These are phyloP conservation scores for Trametes sanguinea DNA, from an alignment of 768 basidiomycete genomes.

Conservation along the genomic window DNA sequence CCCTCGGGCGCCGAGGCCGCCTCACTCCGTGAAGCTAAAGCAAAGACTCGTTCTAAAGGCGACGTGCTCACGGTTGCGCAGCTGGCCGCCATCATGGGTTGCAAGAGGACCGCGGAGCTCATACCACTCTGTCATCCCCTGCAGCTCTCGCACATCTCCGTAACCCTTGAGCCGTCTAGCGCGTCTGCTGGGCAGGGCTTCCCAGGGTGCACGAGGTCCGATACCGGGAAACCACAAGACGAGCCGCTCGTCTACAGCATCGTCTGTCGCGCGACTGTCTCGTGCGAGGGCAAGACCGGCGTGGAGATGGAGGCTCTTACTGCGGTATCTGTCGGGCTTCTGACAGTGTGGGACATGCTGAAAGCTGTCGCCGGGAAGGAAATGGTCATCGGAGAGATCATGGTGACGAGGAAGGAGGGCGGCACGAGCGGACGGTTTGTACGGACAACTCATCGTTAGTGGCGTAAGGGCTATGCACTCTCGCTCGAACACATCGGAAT, in stretches of 20 bases:
- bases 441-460: slow-evolving; percentile 24
- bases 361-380: slow-evolving; percentile 88
- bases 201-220: slow-evolving; percentile 16
- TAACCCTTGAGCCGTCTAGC: slow-evolving; percentile 47
- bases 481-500: neutral
- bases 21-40: slow-evolving; percentile 38
- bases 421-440: slow-evolving; percentile 75
- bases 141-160: slow-evolving; percentile 67
- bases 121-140: slow-evolving; percentile 91
- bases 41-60: slow-evolving; percentile 64
- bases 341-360: slow-evolving; percentile 94
- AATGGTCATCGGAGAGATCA: slow-evolving; percentile 75
- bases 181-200: slow-evolving; percentile 6
- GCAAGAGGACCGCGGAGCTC: slow-evolving; percentile 79
- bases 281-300: slow-evolving; percentile 79
- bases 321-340: slow-evolving; percentile 73
- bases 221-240: slow-evolving; percentile 9
- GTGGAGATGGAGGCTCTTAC: slow-evolving; percentile 94
- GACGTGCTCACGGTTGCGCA: slow-evolving; percentile 76
- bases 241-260: slow-evolving; percentile 47
- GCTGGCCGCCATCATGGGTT: slow-evolving; percentile 84
- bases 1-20: neutral
- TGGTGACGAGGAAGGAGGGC: slow-evolving; percentile 68
- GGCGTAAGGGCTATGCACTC: slow-evolving; percentile 11
- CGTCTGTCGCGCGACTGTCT: slow-evolving; percentile 65